phyloP scores from a whole-genome alignment of 805 yeast species.

The Myxozyma mucilagina region DNA sequence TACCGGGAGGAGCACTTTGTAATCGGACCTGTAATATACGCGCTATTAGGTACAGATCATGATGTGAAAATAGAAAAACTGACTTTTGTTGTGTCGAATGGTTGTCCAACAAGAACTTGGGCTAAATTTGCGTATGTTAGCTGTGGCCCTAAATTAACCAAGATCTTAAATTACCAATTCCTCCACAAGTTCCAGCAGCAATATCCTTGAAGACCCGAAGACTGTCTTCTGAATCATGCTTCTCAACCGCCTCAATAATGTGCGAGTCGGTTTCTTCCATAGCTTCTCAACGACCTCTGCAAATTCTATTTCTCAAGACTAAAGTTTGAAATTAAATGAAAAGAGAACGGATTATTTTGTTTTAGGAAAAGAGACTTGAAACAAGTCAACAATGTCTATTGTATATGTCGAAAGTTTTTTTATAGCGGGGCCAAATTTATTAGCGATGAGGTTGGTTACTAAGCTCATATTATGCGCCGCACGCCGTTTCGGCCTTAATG shows the following conservation, averaged over 20 bases:
- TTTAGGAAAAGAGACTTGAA: too few relatives aligned
- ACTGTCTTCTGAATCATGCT: slow-evolving; percentile 8
- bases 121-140: slow-evolving; percentile 44
- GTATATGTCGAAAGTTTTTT: too few relatives aligned
- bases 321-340: too few relatives aligned
- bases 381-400: too few relatives aligned
- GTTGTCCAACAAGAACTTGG: slow-evolving; percentile 90
- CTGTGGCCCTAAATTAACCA: neutral
- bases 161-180: slow-evolving; percentile 48
- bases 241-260: slow-evolving; percentile 30
- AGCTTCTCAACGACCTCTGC: too few relatives aligned
- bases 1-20: slow-evolving; percentile 81
- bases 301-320: too few relatives aligned
- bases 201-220: slow-evolving; percentile 68
- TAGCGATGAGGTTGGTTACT: too few relatives aligned
- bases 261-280: slow-evolving; percentile 31
- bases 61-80: neutral
- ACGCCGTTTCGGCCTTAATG: too few relatives aligned
- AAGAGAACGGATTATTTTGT: too few relatives aligned
- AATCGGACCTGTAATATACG: slow-evolving; percentile 89
- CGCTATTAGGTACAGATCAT: slow-evolving; percentile 37
- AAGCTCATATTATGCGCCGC: too few relatives aligned
- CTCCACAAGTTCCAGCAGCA: slow-evolving; percentile 91
- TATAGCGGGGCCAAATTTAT: too few relatives aligned
- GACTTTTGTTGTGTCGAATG: slow-evolving; percentile 35